phyloP scores from a whole-genome alignment of 176 grass and related monocot species.

The Zoysia japonica region DNA sequence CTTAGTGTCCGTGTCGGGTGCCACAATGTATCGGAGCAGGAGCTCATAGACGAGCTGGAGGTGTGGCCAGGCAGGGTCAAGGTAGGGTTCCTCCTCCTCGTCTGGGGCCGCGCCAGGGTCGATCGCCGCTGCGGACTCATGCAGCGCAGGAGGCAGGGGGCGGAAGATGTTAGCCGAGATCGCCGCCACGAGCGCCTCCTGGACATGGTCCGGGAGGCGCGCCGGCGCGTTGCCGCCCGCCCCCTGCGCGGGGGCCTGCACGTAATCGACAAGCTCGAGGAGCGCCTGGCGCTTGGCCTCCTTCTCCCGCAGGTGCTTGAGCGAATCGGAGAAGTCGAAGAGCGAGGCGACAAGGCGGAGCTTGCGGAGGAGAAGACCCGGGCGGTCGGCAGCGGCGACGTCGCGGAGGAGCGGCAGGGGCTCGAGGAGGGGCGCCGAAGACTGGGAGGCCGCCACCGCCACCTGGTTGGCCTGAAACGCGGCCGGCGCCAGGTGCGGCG shows the following conservation, averaged over 20 bases:
- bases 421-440: conserved; percentile 62
- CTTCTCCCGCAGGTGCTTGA: conserved; percentile 72
- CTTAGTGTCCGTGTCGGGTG: conserved; percentile 80
- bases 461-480: not conserved
- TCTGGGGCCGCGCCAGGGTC: conserved; percentile 60
- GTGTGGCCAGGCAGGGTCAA: conserved; percentile 83
- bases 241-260: conserved; percentile 56
- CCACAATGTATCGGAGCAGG: conserved; percentile 79
- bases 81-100: conserved; percentile 87
- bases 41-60: conserved; percentile 86
- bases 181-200: conserved; percentile 67
- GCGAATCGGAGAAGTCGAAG: conserved; percentile 79
- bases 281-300: conserved; percentile 86
- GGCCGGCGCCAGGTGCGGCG: conserved; percentile 41
- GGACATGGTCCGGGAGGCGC: conserved; percentile 65
- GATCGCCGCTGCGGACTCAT: conserved; percentile 58
- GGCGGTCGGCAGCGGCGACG: conserved; percentile 66
- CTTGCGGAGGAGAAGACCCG: conserved; percentile 69
- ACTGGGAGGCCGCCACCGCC: conserved; percentile 22
- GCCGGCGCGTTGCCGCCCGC: conserved; percentile 36
- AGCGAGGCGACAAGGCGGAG: conserved; percentile 69
- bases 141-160: conserved; percentile 58
- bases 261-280: conserved; percentile 80
- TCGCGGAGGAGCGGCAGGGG: conserved; percentile 77
- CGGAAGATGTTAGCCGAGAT: conserved; percentile 83